Conservation (phyloP, 176 grass and related monocot genomes). For the Hordeum vulgare region DNA sequence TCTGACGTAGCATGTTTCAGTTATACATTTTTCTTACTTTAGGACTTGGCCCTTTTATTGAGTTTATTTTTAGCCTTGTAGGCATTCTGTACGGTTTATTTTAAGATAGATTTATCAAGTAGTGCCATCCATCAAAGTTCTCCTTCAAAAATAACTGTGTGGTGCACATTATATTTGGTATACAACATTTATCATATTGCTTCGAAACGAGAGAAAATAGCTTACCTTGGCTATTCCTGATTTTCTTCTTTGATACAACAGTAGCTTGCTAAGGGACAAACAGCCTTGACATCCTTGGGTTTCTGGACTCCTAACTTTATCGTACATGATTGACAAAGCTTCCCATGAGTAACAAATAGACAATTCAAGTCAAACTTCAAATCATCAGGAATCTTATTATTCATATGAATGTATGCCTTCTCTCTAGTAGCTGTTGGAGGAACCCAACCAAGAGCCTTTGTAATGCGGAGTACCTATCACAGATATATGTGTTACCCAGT, state of each 20-base stretch:
- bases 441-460: constrained; percentile 73
- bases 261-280: constrained; percentile 49
- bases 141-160: not conserved
- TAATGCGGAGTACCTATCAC: constrained; percentile 74
- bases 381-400: constrained; percentile 63
- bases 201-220: not conserved
- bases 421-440: constrained; percentile 55
- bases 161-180: not conserved
- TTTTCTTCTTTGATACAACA: constrained; percentile 22
- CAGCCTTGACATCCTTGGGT: constrained; percentile 13
- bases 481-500: constrained; percentile 4
- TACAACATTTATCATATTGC: not conserved
- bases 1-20: not conserved
- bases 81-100: not conserved
- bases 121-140: not conserved
- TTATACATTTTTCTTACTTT: not conserved
- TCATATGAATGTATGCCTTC: constrained; percentile 83
- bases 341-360: constrained; percentile 86
- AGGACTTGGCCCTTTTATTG: not conserved
- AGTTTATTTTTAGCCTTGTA: not conserved
- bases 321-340: constrained; percentile 68
- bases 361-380: constrained; percentile 97
- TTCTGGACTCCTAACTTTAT: constrained; percentile 35
- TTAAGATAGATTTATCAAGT: not conserved
- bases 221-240: constrained; percentile 29